Evolutionary conservation across 805 yeast species (phyloP).

Genomic region (Diddensiella transvaalensis): DNA sequence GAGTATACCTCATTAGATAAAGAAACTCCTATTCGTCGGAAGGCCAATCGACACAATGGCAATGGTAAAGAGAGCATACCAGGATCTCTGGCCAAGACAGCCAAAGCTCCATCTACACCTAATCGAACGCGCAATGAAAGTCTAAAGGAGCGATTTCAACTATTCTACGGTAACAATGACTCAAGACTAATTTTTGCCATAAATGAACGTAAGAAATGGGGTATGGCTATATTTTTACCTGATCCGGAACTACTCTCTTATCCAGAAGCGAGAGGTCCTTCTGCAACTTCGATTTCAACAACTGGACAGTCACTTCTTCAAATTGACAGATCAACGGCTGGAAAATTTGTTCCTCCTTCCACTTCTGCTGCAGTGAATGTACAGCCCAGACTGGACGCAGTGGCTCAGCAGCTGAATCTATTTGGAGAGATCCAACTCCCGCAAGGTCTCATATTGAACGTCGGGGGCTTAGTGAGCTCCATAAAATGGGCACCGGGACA

Average conservation of each 20-base stretch:
- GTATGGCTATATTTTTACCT: constrained; percentile 43
- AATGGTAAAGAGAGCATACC: constrained; percentile 1
- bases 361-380: constrained; percentile 1
- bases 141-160: constrained; percentile 41
- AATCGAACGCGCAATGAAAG: constrained; percentile 11
- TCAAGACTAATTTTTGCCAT: constrained; percentile 41
- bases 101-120: constrained; percentile 2
- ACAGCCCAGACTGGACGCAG: not conserved
- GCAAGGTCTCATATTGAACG: constrained; percentile 41
- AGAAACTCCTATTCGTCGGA: not conserved
- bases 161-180: constrained; percentile 50
- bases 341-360: not conserved
- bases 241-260: constrained; percentile 30
- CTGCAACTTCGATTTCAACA: not conserved
- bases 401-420: not conserved
- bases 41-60: not conserved
- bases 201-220: constrained; percentile 49
- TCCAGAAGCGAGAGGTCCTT: not conserved
- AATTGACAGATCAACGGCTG: not conserved
- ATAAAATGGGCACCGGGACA: constrained; percentile 46
- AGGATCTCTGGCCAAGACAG: not conserved
- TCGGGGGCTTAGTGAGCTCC: constrained; percentile 52
- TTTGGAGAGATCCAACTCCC: not conserved
- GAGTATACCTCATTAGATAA: constrained; percentile 9
- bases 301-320: not conserved